phyloP scores from a whole-genome alignment of 2,329 filamentous ascomycete species.

The Ceratocystiopsis brevicomis region DNA sequence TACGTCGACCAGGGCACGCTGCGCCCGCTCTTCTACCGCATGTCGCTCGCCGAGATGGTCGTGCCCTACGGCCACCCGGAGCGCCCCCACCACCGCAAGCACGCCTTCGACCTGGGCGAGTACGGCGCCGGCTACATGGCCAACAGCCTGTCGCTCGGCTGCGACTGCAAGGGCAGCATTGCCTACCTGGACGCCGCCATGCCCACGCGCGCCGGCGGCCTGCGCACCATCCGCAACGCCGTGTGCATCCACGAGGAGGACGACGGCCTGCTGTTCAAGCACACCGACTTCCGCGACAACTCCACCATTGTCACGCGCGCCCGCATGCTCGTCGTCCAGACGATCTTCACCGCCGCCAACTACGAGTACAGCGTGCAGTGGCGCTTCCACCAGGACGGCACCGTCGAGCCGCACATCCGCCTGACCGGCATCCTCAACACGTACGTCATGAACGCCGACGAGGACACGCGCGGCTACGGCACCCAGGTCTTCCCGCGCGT shows the following conservation, averaged over 20 bases:
- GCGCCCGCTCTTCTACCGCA: slow-evolving; percentile 68
- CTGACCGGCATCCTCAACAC: slow-evolving; percentile 88
- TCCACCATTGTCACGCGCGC: slow-evolving; percentile 71
- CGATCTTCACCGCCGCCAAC: slow-evolving; percentile 89
- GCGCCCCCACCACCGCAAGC: slow-evolving; percentile 61
- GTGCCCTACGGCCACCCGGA: slow-evolving; percentile 75
- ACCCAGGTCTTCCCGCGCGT: slow-evolving; percentile 82
- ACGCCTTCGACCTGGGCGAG: slow-evolving; percentile 65
- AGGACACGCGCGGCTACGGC: slow-evolving; percentile 74
- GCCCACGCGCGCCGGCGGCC: slow-evolving; percentile 53
- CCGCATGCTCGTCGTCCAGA: slow-evolving; percentile 69
- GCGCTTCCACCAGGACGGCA: slow-evolving; percentile 51
- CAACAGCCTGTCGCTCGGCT: slow-evolving; percentile 56
- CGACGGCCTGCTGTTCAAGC: slow-evolving; percentile 79
- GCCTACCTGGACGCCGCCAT: slow-evolving; percentile 83
- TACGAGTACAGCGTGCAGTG: slow-evolving; percentile 54
- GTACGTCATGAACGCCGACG: slow-evolving; percentile 59
- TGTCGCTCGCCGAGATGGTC: slow-evolving; percentile 86
- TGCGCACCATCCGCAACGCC: slow-evolving; percentile 73
- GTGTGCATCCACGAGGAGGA: slow-evolving; percentile 94
- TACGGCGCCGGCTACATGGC: slow-evolving; percentile 64
- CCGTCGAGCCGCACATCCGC: slow-evolving; percentile 79
- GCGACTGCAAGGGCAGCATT: slow-evolving; percentile 78
- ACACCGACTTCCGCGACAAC: slow-evolving; percentile 81
- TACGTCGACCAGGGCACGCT: slow-evolving; percentile 68